Evolutionary conservation across 176 grass and related monocot genomes (phyloP), one percentile per base, ranked within the genome.

Genomic region (Microstegium vimineum): DNA sequence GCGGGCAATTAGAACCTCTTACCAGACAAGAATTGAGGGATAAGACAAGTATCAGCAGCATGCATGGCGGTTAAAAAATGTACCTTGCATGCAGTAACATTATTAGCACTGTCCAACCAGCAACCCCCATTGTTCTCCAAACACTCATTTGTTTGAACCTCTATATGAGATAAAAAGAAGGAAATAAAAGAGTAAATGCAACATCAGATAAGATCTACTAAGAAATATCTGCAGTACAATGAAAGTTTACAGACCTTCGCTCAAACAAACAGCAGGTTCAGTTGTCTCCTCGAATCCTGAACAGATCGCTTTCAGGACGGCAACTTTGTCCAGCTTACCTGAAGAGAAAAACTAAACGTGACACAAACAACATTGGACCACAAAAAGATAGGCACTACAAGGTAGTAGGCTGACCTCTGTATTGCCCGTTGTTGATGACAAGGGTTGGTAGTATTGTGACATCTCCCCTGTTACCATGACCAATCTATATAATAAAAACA

Each of bases 141-240:
- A 86, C 94, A 97, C 69, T 97, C 94, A 88, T 97, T 97, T 94
- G 91, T 94, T 90, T 97, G 81, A 78, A 97, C 66, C 35, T 97
- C 94, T 94, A 47, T 34, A 90, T 22, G 8, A 75, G 73, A 83
- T n/a, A 59, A 81, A 56, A 16, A 60, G 33, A 85, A 75, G 22
- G 62, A 68, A 26, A 71, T 47, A 18, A 38, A 63, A 78, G 6
- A 64, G 66, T 51, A 87, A 80, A 73, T 70, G 32, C 11, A 17
- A 25, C 43, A 66, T 59, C 38, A 76, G 32, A 77, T 68, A 77
- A 73, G 38, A 82, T 92, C 72, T 62, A 79, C 23, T 62, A 62
- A 74, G 16, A 82, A 33, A 86, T 41, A 78, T 69, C 37, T 69
- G 15, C 11, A 34, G 2, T 35, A 52, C n/a, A 92, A 13, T 20